Evolutionary conservation across 495 filamentous ascomycete species (phyloP), one percentile per base, ranked within the genome.

Genomic region (Tuber indicum): DNA sequence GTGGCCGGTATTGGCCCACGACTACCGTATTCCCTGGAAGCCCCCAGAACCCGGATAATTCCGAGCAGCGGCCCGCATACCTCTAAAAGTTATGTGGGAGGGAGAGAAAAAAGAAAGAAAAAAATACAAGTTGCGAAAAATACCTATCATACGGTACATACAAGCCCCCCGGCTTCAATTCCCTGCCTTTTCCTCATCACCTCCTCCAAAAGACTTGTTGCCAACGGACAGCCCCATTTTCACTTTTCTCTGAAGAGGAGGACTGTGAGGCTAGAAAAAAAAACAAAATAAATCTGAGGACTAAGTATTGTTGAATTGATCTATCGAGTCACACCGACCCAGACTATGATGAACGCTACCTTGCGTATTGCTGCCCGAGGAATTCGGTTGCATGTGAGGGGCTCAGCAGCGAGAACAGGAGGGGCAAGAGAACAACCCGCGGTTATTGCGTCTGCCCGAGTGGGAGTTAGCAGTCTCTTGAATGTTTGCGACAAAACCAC

Each of bases 401-500:
- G 23, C 52, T 62, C n/a, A 8, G 52, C n/a, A 14, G 52, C n/a
- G 26, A 32, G 52, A 62, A n/a, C 8, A 32, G 52, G 52, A 62
- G n/a, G 9, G 52, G n/a, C n/a, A 62, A 62, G 52, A 62, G n/a
- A 3, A 32, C 58, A 32, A 32, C 10, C 14, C 58, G 77, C 78
- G 73, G 47, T 79, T 80, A 62, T 32, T 17, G 14, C n/a, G 1
- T 16, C 58, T 66, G 12, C 58, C 26, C 58, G 26, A 32, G 58
- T 26, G 14, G 26, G 12, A 36, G 58, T n/a, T 62, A 16, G n/a
- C 14, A 9, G 52, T 32, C 9, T 62, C n/a, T 10, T 26, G n/a
- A 62, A 14, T 79, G 70, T 47, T 74, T 71, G 71, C 75, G 42
- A 44, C 77, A 36, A 71, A 44, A 49, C 77, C 26, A 17, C 70